phyloP scores from a whole-genome alignment of 352 stramenopile species.

The Phytophthora quininea region DNA sequence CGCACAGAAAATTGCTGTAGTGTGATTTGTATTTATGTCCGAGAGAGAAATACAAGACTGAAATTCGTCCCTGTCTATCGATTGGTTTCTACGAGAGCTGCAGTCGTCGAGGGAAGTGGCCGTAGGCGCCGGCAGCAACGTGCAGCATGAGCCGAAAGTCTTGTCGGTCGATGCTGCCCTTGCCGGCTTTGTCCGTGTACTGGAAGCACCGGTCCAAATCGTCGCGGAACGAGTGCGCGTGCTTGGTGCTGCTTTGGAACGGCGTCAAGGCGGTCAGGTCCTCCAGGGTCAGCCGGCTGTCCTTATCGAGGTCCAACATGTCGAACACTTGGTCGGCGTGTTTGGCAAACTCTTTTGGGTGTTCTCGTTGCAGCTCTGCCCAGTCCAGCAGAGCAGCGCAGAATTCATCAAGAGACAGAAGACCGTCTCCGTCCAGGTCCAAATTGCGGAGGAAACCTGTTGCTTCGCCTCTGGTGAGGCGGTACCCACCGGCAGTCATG shows the following conservation, averaged over 20 bases:
- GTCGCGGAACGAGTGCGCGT: constrained; percentile 62
- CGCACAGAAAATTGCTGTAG: constrained; percentile 19
- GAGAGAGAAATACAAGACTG: constrained; percentile 27
- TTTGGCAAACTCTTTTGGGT: constrained; percentile 37
- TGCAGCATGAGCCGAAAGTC: constrained; percentile 64
- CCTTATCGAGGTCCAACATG: constrained; percentile 51
- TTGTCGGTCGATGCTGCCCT: constrained; percentile 42
- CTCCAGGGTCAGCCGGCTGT: constrained; percentile 50
- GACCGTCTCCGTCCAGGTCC: constrained; percentile 67
- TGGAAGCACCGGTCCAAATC: constrained; percentile 69
- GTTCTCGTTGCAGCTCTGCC: constrained; percentile 52
- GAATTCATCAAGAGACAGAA: constrained; percentile 68
- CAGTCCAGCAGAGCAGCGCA: constrained; percentile 75
- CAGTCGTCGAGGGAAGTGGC: constrained; percentile 55
- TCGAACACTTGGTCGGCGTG: constrained; percentile 53
- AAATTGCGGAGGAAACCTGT: constrained; percentile 64
- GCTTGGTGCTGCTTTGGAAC: constrained; percentile 29
- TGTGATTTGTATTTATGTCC: constrained; percentile 35
- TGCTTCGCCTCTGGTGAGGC: constrained; percentile 61
- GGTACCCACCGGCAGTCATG: constrained; percentile 61
- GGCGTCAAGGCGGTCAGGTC: constrained; percentile 56
- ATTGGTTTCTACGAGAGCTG: constrained; percentile 8
- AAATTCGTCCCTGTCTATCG: constrained; percentile 21
- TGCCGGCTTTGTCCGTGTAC: constrained; percentile 44
- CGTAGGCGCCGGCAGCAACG: constrained; percentile 50